Evolutionary conservation across 2,329 filamentous ascomycete genomes (phyloP), one percentile per base, ranked within the genome.

Genomic region (Fusarium sp.): DNA sequence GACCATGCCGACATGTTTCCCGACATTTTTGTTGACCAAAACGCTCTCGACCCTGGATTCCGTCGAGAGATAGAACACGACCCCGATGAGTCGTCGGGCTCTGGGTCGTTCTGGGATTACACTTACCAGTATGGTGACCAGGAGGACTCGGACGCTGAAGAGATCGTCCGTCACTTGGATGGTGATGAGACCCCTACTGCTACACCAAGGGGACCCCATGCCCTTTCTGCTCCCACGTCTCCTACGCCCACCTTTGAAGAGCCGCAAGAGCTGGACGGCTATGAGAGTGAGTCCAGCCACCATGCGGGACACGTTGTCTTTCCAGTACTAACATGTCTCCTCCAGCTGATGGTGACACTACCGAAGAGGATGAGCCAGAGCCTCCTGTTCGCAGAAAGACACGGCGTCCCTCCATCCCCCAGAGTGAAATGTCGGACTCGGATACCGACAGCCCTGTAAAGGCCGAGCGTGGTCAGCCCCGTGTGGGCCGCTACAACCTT

Each of bases 1-100:
- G 88, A 91, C 72, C 83, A 87, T 54, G 88, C 89, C 69, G 89
- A 90, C 72, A 89, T 94, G 72, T 94, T 94, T 71, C 92, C 93
- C 1, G 91, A 95, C 79, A 91, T 96, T 68, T 96, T 96, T 81
- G 87, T 95, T 66, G 90, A 93, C 59, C 93, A 95, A 82, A 92
- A 90, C 78, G 88, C 89, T 18, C 86, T 96, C 6, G 93, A 94
- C 76, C 92, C 93, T 7, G 87, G 88, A 61, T 91, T 96, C 78
- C 92, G 93, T 72, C 89, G 90, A 47, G 91, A 94, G 83, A 92
- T 95, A 73, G 93, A 95, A 79, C 87, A 89, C 72, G 91, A 94
- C 72, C 84, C 85, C n/a, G 86, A 89, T 60, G 88, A 90, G 69
- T 88, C 87, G 0, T 90, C 87, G 6, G 87, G 87, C 67, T 89